Percentiles rank a stretch among this genome's conserved stretches.
These are phyloP conservation scores for Suillus hirtellus DNA, from an alignment of 768 basidiomycete species.

Conservation along the genomic window DNA sequence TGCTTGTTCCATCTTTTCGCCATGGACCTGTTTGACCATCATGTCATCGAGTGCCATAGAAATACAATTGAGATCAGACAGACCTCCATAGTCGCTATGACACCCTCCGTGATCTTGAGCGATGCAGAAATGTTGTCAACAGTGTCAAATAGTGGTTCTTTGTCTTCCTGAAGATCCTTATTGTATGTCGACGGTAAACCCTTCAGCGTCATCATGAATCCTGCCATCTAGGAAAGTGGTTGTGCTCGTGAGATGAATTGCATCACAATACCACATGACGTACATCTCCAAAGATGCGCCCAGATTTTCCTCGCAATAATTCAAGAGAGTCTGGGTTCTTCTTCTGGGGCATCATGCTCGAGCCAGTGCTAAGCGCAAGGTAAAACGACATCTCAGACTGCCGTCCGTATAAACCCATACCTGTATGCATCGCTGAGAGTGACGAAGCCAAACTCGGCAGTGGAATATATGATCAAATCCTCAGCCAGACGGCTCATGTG, in stretches of 20 bases:
- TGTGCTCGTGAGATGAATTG: conserved; percentile 3
- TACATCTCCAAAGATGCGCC: conserved; percentile 91
- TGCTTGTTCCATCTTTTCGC: conserved; percentile 85
- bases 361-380: conserved; percentile 72
- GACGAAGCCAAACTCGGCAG: conserved; percentile 96
- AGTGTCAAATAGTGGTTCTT: conserved; percentile 94
- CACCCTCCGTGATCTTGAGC: conserved; percentile 91
- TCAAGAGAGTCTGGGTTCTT: conserved; percentile 98
- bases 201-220: conserved; percentile 96
- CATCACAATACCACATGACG: conserved; percentile 21
- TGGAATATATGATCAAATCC: conserved; percentile 95
- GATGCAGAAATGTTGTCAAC: conserved; percentile 89
- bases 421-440: conserved; percentile 97
- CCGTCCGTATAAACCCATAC: conserved; percentile 40
- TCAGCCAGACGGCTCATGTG: conserved; percentile 95
- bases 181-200: conserved; percentile 98
- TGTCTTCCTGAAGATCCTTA: conserved; percentile 98
- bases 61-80: conserved; percentile 27
- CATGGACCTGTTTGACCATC: conserved; percentile 65
- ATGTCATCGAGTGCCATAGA: conserved; percentile 6
- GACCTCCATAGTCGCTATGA: conserved; percentile 87
- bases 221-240: conserved; percentile 74
- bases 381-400: not conserved
- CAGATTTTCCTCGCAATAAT: conserved; percentile 91
- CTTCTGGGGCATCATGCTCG: conserved; percentile 99